Evolutionary conservation across 1,139 yeast species (phyloP).

Genomic region (Sugiyamaella paludigena): DNA sequence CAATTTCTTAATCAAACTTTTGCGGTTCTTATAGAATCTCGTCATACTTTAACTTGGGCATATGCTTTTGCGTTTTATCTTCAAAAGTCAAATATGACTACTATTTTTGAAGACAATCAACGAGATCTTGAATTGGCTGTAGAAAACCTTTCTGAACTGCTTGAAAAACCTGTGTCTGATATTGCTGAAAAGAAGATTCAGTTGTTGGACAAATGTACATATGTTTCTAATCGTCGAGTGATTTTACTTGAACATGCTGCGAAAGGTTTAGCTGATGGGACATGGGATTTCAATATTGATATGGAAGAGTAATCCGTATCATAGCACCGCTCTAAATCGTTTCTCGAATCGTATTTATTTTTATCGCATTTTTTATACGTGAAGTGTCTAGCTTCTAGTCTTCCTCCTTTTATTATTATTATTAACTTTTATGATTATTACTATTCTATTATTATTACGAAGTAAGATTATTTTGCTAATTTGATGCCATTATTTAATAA

Average conservation of each 20-base stretch:
- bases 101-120: conserved; percentile 71
- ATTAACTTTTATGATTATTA: background rate
- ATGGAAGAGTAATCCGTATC: conserved; percentile 3
- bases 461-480: no score
- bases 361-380: no score
- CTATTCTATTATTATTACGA: background rate
- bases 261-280: conserved; percentile 36
- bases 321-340: background rate
- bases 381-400: no score
- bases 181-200: conserved; percentile 34
- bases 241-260: conserved; percentile 39
- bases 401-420: background rate
- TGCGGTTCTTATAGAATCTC: conserved; percentile 59
- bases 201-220: conserved; percentile 39
- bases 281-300: conserved; percentile 32
- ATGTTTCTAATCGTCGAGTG: conserved; percentile 37
- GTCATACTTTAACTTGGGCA: conserved; percentile 87
- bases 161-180: conserved; percentile 42
- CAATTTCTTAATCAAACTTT: conserved; percentile 79
- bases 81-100: conserved; percentile 44
- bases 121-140: conserved; percentile 68
- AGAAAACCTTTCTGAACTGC: conserved; percentile 73
- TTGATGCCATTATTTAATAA: no score
- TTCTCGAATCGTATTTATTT: no score
- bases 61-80: conserved; percentile 78